Evolutionary conservation across 2,329 filamentous ascomycete species (phyloP), one percentile per base, ranked within the genome.

Genomic region (Fusarium robinianum): DNA sequence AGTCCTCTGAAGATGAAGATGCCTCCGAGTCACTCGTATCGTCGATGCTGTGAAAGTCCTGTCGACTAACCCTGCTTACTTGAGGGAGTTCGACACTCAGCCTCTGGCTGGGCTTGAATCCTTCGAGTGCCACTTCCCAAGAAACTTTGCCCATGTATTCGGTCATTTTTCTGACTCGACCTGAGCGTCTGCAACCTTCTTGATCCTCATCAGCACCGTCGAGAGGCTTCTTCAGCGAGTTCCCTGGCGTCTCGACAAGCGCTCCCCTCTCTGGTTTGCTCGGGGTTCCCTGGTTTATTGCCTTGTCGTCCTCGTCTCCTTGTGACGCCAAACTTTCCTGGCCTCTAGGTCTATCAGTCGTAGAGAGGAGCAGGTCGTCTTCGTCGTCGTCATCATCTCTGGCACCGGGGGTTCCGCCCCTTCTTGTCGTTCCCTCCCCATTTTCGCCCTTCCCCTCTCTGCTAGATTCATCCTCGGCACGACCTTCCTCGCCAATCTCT

Each of bases 131-230:
- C 9, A 64, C 53, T 4, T 46, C 27, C 65, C 64, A 65, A 6
- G 63, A 58, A 9, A 66, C 51, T 32, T 63, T 65, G 23, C 61
- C 62, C 43, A 61, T 49, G 24, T 63, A 65, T 24, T 64, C 60
- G 11, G 50, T 54, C 41, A 63, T 59, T 29, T 61, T 67, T 18
- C 61, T 58, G 10, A 48, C 54, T 22, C 64, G 58, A 5, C 59
- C 57, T 25, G 62, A 63, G 10, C 57, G 56, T 36, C 62, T 55
- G 15, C 53, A 50, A 1, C 50, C 46, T 32, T 32, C 41, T 8
- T 36, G 29, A 22, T 37, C 58, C 49, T 49, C 35, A 4, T 46
- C 32, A 2, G 38, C 11, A 5, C 37, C 8, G 4, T 37, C 30
- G 9, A 24, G 14, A 5, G 29, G 12, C 1, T 21, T 12, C 31